Evolutionary conservation across 169 alveolate species (phyloP), one percentile per base, ranked within the genome.

Genomic region (Cyclospora cayetanensis): DNA sequence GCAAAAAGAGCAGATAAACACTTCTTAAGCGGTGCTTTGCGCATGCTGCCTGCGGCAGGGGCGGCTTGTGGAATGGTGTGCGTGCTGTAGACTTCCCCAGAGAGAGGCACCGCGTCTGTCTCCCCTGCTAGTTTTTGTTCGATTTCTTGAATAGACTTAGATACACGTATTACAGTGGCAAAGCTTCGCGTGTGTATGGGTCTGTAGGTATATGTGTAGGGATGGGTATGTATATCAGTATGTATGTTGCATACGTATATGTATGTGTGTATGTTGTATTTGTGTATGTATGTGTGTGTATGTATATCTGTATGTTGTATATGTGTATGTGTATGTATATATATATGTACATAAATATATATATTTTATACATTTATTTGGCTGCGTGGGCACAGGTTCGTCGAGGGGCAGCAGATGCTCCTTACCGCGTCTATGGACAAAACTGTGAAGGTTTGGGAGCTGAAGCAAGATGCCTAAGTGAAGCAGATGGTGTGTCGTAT

Each of bases 401-500:
- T 94, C 25, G 90, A 92, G 42, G 92, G 93, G 34, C 89, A 94
- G 5, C 80, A 93, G 42, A 88, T 82, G 70, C 79, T 93, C 37
- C 70, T 93, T 20, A 91, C 95, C 29, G 77, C 94, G 37, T 93
- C 94, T 43, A 91, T 93, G 93, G 95, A 93, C 68, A 85, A 85
- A 25, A 93, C 95, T 1, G 90, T 93, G n/a, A 90, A 91, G 25
- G 72, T 93, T 35, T 93, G 95, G 95, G 60, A 50, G 60, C 60
- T 18, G 60, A 9, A 50, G 60, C 60, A 50, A 18, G 86, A 74
- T 9, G 80, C 25, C 66, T 25, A 46, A 42, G 88, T 27, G 18
- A 42, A n/a, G 25, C 52, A 68, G 46, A 9, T 11, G 82, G n/a
- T n/a, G n/a, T n/a, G n/a, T n/a, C n/a, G n/a, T n/a, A n/a, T n/a